phyloP scores from a whole-genome alignment of 495 filamentous ascomycete genomes.

The Letharia lupina region DNA sequence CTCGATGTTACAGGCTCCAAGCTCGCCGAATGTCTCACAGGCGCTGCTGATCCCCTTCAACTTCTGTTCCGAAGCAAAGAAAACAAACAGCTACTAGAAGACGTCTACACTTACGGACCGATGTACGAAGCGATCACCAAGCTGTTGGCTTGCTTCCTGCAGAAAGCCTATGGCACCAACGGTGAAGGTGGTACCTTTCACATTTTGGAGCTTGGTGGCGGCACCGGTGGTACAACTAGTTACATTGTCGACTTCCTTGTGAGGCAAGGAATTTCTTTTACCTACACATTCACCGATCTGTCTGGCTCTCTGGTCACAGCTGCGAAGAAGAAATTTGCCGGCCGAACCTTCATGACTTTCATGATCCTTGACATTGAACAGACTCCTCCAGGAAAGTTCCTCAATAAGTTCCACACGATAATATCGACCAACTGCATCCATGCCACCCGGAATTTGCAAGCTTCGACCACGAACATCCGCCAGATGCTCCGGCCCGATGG shows the following conservation, averaged over 20 bases:
- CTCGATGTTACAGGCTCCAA: constrained; percentile 20
- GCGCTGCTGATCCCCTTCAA: constrained; percentile 17
- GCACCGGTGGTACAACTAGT: constrained; percentile 38
- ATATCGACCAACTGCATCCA: constrained; percentile 43
- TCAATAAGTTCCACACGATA: constrained; percentile 32
- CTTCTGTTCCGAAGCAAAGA: constrained; percentile 19
- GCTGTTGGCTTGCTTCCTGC: constrained; percentile 16
- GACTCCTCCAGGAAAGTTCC: constrained; percentile 24
- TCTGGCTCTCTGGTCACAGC: constrained; percentile 34
- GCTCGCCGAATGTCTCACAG: constrained; percentile 25
- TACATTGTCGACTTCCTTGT: constrained; percentile 19
- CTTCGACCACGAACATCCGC: constrained; percentile 15
- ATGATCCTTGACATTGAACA: constrained; percentile 37
- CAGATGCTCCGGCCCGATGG: constrained; percentile 37
- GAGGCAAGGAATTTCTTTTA: background rate
- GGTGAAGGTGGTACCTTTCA: constrained; percentile 1
- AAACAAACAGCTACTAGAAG: constrained; percentile 18
- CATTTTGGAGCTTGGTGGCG: constrained; percentile 38
- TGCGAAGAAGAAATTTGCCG: constrained; percentile 28
- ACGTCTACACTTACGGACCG: constrained; percentile 25
- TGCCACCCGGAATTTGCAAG: constrained; percentile 33
- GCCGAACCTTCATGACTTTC: constrained; percentile 33
- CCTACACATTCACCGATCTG: constrained; percentile 43
- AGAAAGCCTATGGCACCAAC: background rate
- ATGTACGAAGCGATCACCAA: constrained; percentile 23